A percentile compares a stretch with the other conserved stretches of the same genome.
Evolutionary conservation across 345 rosid genomes (phyloP).

Genomic region (Aquilaria sinensis): DNA sequence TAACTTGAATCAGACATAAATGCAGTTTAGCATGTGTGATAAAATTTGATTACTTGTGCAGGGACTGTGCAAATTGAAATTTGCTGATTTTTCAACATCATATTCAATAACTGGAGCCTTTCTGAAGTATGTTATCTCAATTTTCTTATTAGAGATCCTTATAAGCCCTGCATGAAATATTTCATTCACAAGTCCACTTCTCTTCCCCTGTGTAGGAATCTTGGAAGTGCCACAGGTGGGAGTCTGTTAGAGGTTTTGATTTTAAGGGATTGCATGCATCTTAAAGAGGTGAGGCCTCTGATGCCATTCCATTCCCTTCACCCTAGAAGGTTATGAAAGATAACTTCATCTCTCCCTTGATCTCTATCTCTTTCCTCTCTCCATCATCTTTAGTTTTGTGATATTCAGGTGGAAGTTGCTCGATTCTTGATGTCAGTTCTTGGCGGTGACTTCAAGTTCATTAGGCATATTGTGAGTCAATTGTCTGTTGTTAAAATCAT

Average conservation of each 20-base stretch:
- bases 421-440: conserved; percentile 52
- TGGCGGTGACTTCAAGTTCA: conserved; percentile 63
- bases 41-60: conserved; percentile 19
- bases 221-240: conserved; percentile 49
- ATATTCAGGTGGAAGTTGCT: conserved; percentile 61
- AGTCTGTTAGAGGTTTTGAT: conserved; percentile 59
- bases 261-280: conserved; percentile 71
- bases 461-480: conserved; percentile 57
- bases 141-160: not conserved
- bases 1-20: too few relatives aligned
- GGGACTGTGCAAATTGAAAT: conserved; percentile 60
- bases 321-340: not conserved
- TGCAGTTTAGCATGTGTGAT: too few relatives aligned
- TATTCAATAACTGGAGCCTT: conserved; percentile 66
- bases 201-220: conserved; percentile 35
- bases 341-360: too few relatives aligned
- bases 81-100: conserved; percentile 71
- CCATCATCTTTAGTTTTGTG: not conserved
- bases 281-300: conserved; percentile 51
- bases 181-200: not conserved
- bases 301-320: not conserved
- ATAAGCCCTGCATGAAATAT: not conserved
- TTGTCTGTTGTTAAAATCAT: conserved; percentile 9
- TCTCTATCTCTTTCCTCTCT: not conserved
- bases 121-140: conserved; percentile 46